Evolutionary conservation across 176 grass and related monocot genomes (phyloP), one percentile per base, ranked within the genome.

Genomic region (Saccharum officinarum): DNA sequence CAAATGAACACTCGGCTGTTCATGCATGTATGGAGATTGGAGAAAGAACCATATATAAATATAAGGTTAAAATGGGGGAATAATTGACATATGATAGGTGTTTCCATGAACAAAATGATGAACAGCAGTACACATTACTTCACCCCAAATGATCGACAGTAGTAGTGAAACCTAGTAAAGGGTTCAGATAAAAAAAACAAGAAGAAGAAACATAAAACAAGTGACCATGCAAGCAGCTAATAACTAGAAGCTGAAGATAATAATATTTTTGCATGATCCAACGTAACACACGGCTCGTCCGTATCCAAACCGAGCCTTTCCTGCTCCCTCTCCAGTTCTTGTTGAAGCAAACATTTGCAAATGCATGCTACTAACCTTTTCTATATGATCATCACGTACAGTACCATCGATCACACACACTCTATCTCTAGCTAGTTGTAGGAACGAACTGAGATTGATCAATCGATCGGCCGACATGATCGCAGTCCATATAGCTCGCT

Each of bases 111-210:
- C 22, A 83, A 83, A 65, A 82, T 42, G 49, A 84, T 84, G 14
- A 71, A 87, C 64, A 91, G 15, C 23, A 40, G 30, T 81, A 80
- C 89, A 91, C 80, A 91, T 76, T 54, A 75, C 69, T 80, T 80
- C 34, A 64, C 5, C 77, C 76, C 20, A 54, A 84, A 81, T 88
- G 52, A 54, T 70, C 18, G 66, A 84, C n/a, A 39, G 57, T 61
- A 61, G n/a, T 25, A 25, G n/a, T 77, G 17, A 87, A 76, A n/a
- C 76, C 81, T 87, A 91, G 73, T 18, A 54, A 73, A 66, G 23
- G 7, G 40, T 28, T 73, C 70, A 70, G 63, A 45, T 34, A 4
- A 59, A 57, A 13, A 14, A 16, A 50, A 76, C 40, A 41, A 69
- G 1, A 20, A 75, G 26, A 47, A 73, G 25, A 49, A 47, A 73